Conservation (phyloP, 495 filamentous ascomycete genomes). For the Penicillium parvum region DNA sequence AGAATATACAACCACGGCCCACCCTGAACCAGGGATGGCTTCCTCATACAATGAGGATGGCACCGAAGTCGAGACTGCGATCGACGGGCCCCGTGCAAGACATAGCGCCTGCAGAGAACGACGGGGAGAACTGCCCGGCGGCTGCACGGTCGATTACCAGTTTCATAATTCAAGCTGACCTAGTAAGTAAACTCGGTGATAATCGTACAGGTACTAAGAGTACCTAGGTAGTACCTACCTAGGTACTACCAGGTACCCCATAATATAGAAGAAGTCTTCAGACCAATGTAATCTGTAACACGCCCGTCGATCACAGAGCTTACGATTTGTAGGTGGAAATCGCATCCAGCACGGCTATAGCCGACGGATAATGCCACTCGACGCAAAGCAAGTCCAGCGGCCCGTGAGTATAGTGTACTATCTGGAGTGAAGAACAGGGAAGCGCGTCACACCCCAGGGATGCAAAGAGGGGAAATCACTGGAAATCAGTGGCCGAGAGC, state of each 20-base stretch:
- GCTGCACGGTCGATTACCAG: conserved; percentile 26
- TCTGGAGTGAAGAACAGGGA: too few species aligned
- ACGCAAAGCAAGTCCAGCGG: conserved; percentile 5
- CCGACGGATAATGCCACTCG: conserved; percentile 3
- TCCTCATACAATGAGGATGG: conserved; percentile 11
- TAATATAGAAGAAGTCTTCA: too few species aligned
- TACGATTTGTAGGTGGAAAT: neutral
- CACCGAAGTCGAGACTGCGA: conserved; percentile 10
- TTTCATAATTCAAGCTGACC: too few species aligned
- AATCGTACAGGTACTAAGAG: too few species aligned
- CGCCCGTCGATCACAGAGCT: conserved; percentile 1
- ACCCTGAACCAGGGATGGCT: conserved; percentile 16
- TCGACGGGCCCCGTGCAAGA: conserved; percentile 21
- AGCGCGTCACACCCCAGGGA: conserved; percentile 33
- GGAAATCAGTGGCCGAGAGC: conserved; percentile 35
- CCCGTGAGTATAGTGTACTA: conserved; percentile 26
- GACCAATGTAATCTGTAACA: neutral
- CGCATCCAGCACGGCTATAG: conserved; percentile 5
- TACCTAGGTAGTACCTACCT: too few species aligned
- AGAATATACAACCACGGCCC: too few species aligned
- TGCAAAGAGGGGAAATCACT: conserved; percentile 19
- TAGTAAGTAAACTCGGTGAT: too few species aligned
- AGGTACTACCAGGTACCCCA: too few species aligned
- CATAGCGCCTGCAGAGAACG: conserved; percentile 10
- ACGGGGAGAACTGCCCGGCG: too few species aligned